Percentiles rank a stretch among this genome's conserved stretches.
Conservation (phyloP, 768 basidiomycete genomes). For the Leccinum uliginosum region DNA sequence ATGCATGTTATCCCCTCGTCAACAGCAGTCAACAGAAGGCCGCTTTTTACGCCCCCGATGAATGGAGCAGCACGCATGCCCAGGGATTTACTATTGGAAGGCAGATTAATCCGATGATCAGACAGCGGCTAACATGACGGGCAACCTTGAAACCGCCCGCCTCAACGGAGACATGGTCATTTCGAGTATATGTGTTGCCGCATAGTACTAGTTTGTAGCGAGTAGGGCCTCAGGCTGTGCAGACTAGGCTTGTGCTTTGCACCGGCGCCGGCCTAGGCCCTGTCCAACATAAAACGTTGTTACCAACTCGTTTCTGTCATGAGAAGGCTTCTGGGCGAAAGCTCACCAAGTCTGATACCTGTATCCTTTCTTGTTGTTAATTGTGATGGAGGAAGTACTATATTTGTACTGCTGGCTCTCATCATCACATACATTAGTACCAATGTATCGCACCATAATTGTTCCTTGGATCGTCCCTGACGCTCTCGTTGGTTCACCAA, state of each 20-base stretch:
- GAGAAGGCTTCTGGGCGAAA: background rate
- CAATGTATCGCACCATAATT: slow-evolving; percentile 18
- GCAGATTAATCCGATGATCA: slow-evolving; percentile 25
- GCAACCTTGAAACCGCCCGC: slow-evolving; percentile 8
- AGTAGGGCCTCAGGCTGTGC: slow-evolving; percentile 8
- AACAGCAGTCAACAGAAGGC: slow-evolving; percentile 18
- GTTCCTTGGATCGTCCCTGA: slow-evolving; percentile 22
- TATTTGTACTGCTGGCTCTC: slow-evolving; percentile 27
- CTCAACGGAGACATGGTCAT: slow-evolving; percentile 14
- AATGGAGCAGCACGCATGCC: slow-evolving; percentile 2
- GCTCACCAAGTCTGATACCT: slow-evolving; percentile 14
- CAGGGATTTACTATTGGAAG: slow-evolving; percentile 22
- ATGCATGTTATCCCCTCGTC: slow-evolving; percentile 17
- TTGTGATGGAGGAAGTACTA: slow-evolving; percentile 27
- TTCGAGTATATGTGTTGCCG: background rate
- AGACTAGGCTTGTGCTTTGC: slow-evolving; percentile 9
- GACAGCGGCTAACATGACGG: slow-evolving; percentile 13
- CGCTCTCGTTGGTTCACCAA: slow-evolving; percentile 5
- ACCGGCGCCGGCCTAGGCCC: slow-evolving; percentile 13
- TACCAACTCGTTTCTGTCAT: slow-evolving; percentile 3
- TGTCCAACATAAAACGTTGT: slow-evolving; percentile 6
- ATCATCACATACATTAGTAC: slow-evolving; percentile 12
- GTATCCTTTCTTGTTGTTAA: slow-evolving; percentile 30
- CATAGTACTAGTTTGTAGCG: background rate
- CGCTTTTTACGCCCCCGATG: slow-evolving; percentile 13